phyloP scores from a whole-genome alignment of 2,329 filamentous ascomycete species.

The Aspergillus sp. region DNA sequence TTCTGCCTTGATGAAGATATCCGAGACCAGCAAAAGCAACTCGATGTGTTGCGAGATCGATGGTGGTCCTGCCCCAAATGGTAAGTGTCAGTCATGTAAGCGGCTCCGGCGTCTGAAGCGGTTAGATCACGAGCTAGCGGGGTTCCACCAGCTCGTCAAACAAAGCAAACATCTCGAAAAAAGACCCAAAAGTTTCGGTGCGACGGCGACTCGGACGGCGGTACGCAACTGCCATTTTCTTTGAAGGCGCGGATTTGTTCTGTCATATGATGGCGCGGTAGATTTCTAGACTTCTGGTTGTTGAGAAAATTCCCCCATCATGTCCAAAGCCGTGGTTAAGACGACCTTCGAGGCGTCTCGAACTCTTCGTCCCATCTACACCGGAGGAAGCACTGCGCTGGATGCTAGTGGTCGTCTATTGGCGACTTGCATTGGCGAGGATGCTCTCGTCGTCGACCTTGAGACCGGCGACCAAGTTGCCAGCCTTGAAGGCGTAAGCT shows the following conservation, averaged over 20 bases:
- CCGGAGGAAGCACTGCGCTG: slow-evolving; percentile 82
- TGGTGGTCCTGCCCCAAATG: not conserved
- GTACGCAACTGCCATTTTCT: slow-evolving; percentile 16
- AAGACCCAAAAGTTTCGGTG: slow-evolving; percentile 36
- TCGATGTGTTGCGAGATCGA: not conserved
- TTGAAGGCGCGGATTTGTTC: slow-evolving; percentile 18
- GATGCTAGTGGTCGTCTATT: slow-evolving; percentile 79
- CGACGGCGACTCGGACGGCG: slow-evolving; percentile 15
- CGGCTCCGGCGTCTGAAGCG: slow-evolving; percentile 22
- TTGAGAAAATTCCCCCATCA: slow-evolving; percentile 21
- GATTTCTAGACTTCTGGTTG: not conserved
- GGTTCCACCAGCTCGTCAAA: slow-evolving; percentile 34
- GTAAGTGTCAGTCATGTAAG: slow-evolving; percentile 13
- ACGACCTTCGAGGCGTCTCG: slow-evolving; percentile 85
- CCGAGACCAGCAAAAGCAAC: not conserved
- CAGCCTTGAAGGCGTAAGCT: slow-evolving; percentile 78
- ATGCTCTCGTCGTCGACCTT: slow-evolving; percentile 83
- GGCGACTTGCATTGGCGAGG: slow-evolving; percentile 87
- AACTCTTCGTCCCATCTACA: slow-evolving; percentile 90
- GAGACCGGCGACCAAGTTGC: slow-evolving; percentile 79
- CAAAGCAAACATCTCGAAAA: slow-evolving; percentile 38
- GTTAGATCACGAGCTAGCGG: slow-evolving; percentile 31
- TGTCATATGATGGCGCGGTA: slow-evolving; percentile 24
- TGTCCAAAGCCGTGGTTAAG: slow-evolving; percentile 63
- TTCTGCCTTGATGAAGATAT: not conserved